Base-by-base conservation (phyloP, 495 filamentous ascomycete genomes). In the Neurospora sp. region DNA sequence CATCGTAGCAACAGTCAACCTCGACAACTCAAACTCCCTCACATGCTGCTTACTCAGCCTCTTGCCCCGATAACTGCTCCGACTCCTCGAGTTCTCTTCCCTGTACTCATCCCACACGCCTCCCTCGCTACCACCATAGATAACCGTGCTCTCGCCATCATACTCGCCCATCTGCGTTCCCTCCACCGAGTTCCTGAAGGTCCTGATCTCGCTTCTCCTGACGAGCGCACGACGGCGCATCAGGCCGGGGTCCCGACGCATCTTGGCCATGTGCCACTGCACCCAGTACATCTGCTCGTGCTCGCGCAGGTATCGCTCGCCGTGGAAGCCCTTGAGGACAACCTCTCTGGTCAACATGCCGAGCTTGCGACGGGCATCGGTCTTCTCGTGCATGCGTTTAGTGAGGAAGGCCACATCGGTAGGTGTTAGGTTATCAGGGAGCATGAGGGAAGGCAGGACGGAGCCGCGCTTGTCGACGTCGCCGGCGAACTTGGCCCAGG, bases 201-300 rank as follows among this genome's bases (percentile, higher is more conserved):
- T 14, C 9, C 47, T 22, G 2, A 65, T 3, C 31, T 65, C 53
- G 27, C 22, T 31, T 16, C 53, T 65, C 12, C 53, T 7, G 5
- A 65, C 53, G 2, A 65, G 12, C 1, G 53, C 53, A 6, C 53
- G 53, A 31, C 53, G 53, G 8, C 53, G 53, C 53, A 65, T 65
- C 2, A 65, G 14, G 18, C 22, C 53, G 0, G 53, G 53, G 14
- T 74, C 39, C 10, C 22, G 41, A 40, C 77, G 40, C 73, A 78
- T 78, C 14, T 70, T 22, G 0, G 75, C 75, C 70, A 75, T 18
- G 70, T 75, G 75, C 77, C 77, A 78, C 70, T 77, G 75, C 38
- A 90, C 86, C 89, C 89, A 90, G 27, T 89, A 85, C 89, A 90
- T 90, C 77, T 91, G 89, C 77, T 91, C 89, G 76, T 91, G 89